phyloP scores from a whole-genome alignment of 2,329 filamentous ascomycete species.

The Graphiopsis chlorocephala region DNA sequence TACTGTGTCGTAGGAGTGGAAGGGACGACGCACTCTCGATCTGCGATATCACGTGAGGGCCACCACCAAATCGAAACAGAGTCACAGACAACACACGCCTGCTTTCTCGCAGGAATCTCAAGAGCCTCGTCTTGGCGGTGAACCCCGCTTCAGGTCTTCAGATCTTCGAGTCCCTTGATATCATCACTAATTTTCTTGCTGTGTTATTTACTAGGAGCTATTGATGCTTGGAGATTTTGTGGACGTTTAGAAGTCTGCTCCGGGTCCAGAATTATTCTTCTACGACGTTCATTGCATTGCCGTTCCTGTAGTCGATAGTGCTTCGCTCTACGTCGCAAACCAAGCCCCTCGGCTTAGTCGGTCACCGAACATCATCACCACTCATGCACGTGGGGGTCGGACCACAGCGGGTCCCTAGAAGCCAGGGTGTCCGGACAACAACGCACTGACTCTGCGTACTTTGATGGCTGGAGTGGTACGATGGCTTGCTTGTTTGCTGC shows the following conservation, averaged over 20 bases:
- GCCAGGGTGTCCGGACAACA: neutral
- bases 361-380: neutral
- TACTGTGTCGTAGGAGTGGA: neutral
- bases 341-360: neutral
- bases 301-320: neutral
- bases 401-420: neutral
- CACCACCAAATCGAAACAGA: neutral
- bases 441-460: neutral
- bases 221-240: neutral
- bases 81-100: neutral
- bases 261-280: neutral
- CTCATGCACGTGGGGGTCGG: constrained; percentile 6
- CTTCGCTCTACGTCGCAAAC: neutral
- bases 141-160: neutral
- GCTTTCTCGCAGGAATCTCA: neutral
- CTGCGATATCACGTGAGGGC: neutral
- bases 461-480: neutral
- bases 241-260: neutral
- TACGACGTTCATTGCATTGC: neutral
- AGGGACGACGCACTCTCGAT: neutral
- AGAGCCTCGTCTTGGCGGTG: neutral
- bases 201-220: neutral
- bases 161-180: neutral
- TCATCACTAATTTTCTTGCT: neutral
- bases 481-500: neutral